These are phyloP conservation scores for Apophysomyces trapeziformis DNA, from an alignment of 371 early-diverging fungal species.

Conservation along the genomic window DNA sequence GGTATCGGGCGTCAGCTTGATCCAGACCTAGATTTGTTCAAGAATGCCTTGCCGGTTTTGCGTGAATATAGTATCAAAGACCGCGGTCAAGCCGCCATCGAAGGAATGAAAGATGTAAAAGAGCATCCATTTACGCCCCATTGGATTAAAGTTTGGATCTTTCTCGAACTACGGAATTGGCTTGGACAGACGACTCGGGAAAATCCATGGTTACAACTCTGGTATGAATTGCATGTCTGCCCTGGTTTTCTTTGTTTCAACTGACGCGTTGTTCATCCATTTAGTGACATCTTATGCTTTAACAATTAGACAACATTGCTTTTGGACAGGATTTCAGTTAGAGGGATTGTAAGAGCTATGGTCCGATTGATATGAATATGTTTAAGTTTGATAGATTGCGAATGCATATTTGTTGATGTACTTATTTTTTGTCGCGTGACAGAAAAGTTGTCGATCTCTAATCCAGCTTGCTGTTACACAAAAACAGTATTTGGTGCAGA, in stretches of 20 bases:
- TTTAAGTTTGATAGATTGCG: too few relatives aligned
- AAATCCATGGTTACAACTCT: slow-evolving; percentile 51
- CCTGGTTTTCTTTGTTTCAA: neutral
- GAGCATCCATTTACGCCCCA: slow-evolving; percentile 50
- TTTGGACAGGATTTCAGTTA: neutral
- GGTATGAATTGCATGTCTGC: slow-evolving; percentile 28
- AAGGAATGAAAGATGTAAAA: slow-evolving; percentile 57
- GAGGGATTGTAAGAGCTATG: neutral
- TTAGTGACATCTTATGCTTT: slow-evolving; percentile 8
- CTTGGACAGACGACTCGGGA: slow-evolving; percentile 48
- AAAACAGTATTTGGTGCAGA: too few relatives aligned
- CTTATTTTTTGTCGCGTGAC: too few relatives aligned
- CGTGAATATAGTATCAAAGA: slow-evolving; percentile 68
- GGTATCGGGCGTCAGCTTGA: slow-evolving; percentile 92
- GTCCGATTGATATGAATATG: too few relatives aligned
- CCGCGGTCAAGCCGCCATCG: slow-evolving; percentile 56
- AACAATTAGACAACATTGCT: neutral
- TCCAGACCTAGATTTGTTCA: slow-evolving; percentile 90
- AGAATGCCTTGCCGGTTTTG: slow-evolving; percentile 79
- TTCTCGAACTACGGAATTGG: slow-evolving; percentile 77
- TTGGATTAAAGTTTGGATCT: slow-evolving; percentile 80
- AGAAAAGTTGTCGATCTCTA: too few relatives aligned
- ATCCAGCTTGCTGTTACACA: too few relatives aligned
- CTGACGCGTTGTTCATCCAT: neutral
- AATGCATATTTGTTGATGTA: too few relatives aligned